phyloP scores from a whole-genome alignment of 2,329 filamentous ascomycete species.

The Clathrospora elynae region DNA sequence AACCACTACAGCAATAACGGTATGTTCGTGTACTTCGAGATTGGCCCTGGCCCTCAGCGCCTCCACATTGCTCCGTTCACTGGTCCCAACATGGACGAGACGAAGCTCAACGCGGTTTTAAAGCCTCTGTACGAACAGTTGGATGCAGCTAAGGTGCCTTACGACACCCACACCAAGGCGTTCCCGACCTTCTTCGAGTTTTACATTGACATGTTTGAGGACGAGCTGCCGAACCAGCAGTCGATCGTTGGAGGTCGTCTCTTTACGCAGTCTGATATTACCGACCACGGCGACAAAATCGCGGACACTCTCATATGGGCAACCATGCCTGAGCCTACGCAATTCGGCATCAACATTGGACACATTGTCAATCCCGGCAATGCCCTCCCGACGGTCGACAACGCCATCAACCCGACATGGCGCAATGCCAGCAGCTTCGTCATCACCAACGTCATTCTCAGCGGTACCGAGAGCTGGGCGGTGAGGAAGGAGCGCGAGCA shows the following conservation, averaged over 20 bases:
- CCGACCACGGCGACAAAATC: slow-evolving; percentile 28
- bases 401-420: slow-evolving; percentile 44
- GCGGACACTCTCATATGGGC: slow-evolving; percentile 36
- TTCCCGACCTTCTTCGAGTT: slow-evolving; percentile 47
- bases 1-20: slow-evolving; percentile 42
- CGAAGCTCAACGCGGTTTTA: slow-evolving; percentile 32
- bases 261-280: slow-evolving; percentile 40
- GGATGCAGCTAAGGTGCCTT: slow-evolving; percentile 39
- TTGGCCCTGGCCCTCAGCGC: slow-evolving; percentile 30
- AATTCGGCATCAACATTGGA: slow-evolving; percentile 37
- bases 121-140: slow-evolving; percentile 38
- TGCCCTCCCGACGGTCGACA: slow-evolving; percentile 36
- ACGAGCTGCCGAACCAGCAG: slow-evolving; percentile 37
- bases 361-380: slow-evolving; percentile 45
- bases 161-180: slow-evolving; percentile 33
- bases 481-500: slow-evolving; percentile 34
- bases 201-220: slow-evolving; percentile 46
- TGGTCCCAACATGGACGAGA: slow-evolving; percentile 38
- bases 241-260: slow-evolving; percentile 42
- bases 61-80: slow-evolving; percentile 44
- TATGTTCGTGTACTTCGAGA: slow-evolving; percentile 47
- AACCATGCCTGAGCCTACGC: slow-evolving; percentile 25
- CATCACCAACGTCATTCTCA: slow-evolving; percentile 41
- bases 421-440: slow-evolving; percentile 45
- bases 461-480: slow-evolving; percentile 39